Percentiles rank a stretch among this genome's conserved stretches.
These are phyloP conservation scores for Dittrichia graveolens DNA, from an alignment of 129 eudicot species.

Conservation along the genomic window DNA sequence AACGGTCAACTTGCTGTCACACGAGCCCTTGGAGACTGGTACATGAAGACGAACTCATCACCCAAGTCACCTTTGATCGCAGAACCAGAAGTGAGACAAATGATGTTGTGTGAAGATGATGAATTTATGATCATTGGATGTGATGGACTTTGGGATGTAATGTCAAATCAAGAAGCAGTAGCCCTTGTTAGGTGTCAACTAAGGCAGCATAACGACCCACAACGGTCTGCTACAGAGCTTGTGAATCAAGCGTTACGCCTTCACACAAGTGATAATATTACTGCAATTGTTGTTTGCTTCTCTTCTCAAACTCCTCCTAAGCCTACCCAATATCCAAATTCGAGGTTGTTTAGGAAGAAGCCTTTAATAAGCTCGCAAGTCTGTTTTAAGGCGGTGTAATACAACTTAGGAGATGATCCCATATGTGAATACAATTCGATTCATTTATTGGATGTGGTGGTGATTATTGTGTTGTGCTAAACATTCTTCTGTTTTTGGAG, in stretches of 20 bases:
- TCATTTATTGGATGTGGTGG: conserved; percentile 16
- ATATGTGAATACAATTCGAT: neutral
- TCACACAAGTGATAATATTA: conserved; percentile 60
- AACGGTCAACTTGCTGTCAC: conserved; percentile 85
- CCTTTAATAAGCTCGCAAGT: conserved; percentile 23
- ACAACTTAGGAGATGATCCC: conserved; percentile 16
- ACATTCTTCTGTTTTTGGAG: conserved; percentile 32
- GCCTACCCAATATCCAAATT: conserved; percentile 9
- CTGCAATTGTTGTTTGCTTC: conserved; percentile 76
- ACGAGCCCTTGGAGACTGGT: conserved; percentile 87
- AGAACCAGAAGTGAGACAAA: conserved; percentile 59
- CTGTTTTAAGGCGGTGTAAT: conserved; percentile 37
- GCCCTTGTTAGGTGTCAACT: conserved; percentile 57
- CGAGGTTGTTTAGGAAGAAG: conserved; percentile 27
- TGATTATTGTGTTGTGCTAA: neutral
- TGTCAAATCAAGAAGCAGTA: conserved; percentile 79
- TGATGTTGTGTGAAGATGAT: conserved; percentile 62
- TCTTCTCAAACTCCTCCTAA: conserved; percentile 13
- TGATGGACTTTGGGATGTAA: conserved; percentile 90
- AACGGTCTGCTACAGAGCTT: conserved; percentile 59
- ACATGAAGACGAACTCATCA: conserved; percentile 54
- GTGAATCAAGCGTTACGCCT: conserved; percentile 46
- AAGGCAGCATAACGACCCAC: conserved; percentile 55
- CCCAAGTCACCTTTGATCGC: conserved; percentile 58
- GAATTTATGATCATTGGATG: conserved; percentile 81